Percentiles rank a stretch among this genome's conserved stretches.
Evolutionary conservation across 192 early-diverging fungal species (phyloP).

Genomic region (Phlyctochytrium planicorne): DNA sequence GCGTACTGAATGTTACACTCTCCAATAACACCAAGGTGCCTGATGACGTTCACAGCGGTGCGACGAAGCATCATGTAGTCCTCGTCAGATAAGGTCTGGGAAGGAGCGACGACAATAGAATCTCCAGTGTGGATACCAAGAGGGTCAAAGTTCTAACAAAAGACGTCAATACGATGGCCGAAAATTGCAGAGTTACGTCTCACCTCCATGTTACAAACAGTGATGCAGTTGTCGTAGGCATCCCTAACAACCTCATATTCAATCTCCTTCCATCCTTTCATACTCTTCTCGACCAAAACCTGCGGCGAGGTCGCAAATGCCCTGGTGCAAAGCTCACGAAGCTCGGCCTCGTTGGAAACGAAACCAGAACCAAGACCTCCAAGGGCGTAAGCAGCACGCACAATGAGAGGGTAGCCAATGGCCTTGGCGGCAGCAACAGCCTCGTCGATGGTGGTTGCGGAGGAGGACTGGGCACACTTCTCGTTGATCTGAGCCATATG

Average conservation of each 20-base stretch:
- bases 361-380: conserved; percentile 98
- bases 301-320: conserved; percentile 93
- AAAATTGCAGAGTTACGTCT: conserved; percentile 14
- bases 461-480: conserved; percentile 84
- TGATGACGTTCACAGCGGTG: conserved; percentile 94
- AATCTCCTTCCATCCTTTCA: conserved; percentile 99
- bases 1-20: conserved; percentile 99
- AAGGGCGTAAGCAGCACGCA: conserved; percentile 93
- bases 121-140: conserved; percentile 99
- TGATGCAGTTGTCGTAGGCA: conserved; percentile 94
- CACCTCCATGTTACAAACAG: conserved; percentile 98
- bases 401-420: conserved; percentile 95
- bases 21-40: conserved; percentile 97
- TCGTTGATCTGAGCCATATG: conserved; percentile 85
- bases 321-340: conserved; percentile 75
- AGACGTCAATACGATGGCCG: not conserved
- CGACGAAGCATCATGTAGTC: conserved; percentile 99
- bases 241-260: conserved; percentile 99
- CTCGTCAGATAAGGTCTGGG: conserved; percentile 94
- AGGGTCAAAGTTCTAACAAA: conserved; percentile 88
- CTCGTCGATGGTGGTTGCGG: conserved; percentile 80
- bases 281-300: conserved; percentile 89
- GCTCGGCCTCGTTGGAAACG: conserved; percentile 83
- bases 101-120: conserved; percentile 97
- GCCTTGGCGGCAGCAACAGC: conserved; percentile 78